Evolutionary conservation across 2,329 filamentous ascomycete species (phyloP).

Genomic region (Cordyceps fumosorosea): DNA sequence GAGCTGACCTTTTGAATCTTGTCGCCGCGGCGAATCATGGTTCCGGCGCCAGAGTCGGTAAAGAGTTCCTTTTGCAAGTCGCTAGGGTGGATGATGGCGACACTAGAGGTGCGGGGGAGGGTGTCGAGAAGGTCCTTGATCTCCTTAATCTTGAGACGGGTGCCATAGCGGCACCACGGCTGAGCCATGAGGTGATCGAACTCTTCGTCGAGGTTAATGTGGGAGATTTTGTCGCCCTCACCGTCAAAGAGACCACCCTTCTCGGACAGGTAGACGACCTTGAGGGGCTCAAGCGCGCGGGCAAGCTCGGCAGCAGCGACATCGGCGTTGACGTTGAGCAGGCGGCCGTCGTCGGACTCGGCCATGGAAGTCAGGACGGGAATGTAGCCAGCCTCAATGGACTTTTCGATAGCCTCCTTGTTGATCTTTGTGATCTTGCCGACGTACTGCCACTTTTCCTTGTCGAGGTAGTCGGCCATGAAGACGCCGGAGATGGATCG

Average conservation of each 20-base stretch:
- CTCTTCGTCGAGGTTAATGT: conserved; percentile 95
- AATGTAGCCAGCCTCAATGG: conserved; percentile 84
- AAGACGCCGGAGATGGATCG: conserved; percentile 89
- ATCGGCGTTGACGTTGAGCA: conserved; percentile 96
- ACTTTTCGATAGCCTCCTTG: conserved; percentile 81
- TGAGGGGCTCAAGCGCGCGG: conserved; percentile 80
- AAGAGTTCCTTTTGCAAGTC: conserved; percentile 96
- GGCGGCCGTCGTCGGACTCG: conserved; percentile 82
- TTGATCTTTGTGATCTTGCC: conserved; percentile 94
- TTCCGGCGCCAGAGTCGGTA: conserved; percentile 91
- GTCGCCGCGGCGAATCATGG: conserved; percentile 83
- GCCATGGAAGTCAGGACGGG: conserved; percentile 96
- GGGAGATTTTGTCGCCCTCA: conserved; percentile 89
- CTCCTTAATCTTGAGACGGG: conserved; percentile 93
- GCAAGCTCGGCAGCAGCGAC: conserved; percentile 92
- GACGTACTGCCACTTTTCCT: conserved; percentile 92
- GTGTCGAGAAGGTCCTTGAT: conserved; percentile 89
- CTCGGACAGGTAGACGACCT: conserved; percentile 97
- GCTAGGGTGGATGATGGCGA: conserved; percentile 94
- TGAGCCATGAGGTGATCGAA: conserved; percentile 89
- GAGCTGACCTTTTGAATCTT: conserved; percentile 72
- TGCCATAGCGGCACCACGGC: conserved; percentile 92
- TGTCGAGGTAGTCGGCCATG: conserved; percentile 88
- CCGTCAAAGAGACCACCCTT: conserved; percentile 95
- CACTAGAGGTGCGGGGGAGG: conserved; percentile 84